phyloP scores from a whole-genome alignment of 208 protist species.

The Acanthamoeba triangularis region DNA sequence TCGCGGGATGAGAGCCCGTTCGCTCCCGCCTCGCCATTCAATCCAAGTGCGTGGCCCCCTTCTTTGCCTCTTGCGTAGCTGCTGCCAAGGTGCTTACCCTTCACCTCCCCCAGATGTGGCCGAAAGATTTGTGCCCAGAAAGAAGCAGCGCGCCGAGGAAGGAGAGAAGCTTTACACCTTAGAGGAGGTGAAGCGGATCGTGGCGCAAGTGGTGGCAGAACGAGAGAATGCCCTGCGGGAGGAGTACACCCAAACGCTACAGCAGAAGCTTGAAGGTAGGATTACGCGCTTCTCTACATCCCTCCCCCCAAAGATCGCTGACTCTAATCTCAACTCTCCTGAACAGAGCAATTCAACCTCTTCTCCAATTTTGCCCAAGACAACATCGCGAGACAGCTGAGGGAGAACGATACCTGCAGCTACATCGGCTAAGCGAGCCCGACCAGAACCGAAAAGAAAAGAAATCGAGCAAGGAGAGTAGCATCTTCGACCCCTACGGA shows the following conservation, averaged over 20 bases:
- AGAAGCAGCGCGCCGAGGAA: background rate
- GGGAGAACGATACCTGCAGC: conserved; percentile 11
- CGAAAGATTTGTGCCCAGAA: conserved; percentile 40
- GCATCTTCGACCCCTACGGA: background rate
- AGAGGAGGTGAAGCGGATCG: conserved; percentile 66
- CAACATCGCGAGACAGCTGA: conserved; percentile 53
- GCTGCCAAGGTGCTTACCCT: too few relatives aligned
- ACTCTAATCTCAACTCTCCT: background rate
- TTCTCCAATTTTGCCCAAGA: conserved; percentile 61
- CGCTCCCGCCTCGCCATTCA: background rate
- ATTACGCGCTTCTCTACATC: background rate
- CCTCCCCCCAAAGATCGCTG: background rate
- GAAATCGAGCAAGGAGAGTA: background rate
- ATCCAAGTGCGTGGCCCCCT: conserved; percentile 17
- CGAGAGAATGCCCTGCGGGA: conserved; percentile 39
- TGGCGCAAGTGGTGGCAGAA: conserved; percentile 43
- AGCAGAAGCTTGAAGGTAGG: conserved; percentile 51
- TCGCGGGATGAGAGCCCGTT: background rate
- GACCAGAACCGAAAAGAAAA: background rate
- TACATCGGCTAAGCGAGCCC: background rate
- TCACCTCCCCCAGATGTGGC: background rate
- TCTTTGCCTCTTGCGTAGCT: background rate
- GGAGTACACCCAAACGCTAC: conserved; percentile 25
- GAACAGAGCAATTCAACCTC: conserved; percentile 60
- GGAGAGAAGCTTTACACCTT: conserved; percentile 65